phyloP scores from a whole-genome alignment of 2,329 filamentous ascomycete genomes.

The Venturia aucupariae region DNA sequence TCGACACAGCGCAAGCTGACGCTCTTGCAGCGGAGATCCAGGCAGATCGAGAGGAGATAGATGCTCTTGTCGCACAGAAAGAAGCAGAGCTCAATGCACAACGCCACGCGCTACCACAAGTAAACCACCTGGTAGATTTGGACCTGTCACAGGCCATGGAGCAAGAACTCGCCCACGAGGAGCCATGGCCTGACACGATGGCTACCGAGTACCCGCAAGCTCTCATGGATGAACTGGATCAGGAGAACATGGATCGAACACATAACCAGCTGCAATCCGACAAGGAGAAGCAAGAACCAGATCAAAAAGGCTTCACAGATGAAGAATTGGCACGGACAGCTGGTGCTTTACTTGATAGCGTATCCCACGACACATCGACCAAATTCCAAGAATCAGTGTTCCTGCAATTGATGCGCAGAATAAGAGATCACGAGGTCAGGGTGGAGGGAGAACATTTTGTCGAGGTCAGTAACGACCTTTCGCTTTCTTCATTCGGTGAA shows the following conservation, averaged over 20 bases:
- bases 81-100: conserved; percentile 25
- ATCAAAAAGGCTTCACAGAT: conserved; percentile 20
- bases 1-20: conserved; percentile 37
- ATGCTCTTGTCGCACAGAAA: conserved; percentile 17
- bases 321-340: conserved; percentile 65
- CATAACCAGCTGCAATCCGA: conserved; percentile 1
- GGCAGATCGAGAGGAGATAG: conserved; percentile 13
- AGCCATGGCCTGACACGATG: not conserved
- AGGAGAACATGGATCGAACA: not conserved
- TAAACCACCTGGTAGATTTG: conserved; percentile 9
- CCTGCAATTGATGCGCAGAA: conserved; percentile 63
- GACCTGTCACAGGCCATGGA: conserved; percentile 11
- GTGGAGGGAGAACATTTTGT: conserved; percentile 64
- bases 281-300: conserved; percentile 19
- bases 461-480: conserved; percentile 31
- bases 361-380: conserved; percentile 57
- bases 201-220: not conserved
- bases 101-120: conserved; percentile 19
- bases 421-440: conserved; percentile 62
- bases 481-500: conserved; percentile 1
- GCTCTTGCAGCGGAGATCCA: conserved; percentile 14
- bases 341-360: conserved; percentile 57
- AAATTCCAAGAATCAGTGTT: conserved; percentile 77
- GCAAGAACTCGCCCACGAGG: not conserved
- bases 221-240: conserved; percentile 3